These are phyloP conservation scores for Arctium lappa DNA, from an alignment of 129 eudicot species.

Conservation along the genomic window DNA sequence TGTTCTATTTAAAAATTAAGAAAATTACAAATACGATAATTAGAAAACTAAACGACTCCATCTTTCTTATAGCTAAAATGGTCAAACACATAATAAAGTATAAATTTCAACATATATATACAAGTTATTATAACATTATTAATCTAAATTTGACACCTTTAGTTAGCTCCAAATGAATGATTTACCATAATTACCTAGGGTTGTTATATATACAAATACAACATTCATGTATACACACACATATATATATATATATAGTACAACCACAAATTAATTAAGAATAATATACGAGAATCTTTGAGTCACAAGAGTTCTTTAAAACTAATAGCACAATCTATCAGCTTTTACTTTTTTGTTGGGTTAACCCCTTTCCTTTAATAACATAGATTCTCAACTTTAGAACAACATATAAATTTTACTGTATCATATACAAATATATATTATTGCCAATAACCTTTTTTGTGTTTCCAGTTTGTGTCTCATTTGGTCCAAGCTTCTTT, in stretches of 20 bases:
- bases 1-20: too few species aligned
- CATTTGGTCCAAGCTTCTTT: conserved; percentile 19
- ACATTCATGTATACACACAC: not conserved
- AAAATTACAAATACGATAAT: too few species aligned
- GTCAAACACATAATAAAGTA: not conserved
- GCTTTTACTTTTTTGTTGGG: not conserved
- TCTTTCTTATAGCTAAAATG: too few species aligned
- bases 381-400: not conserved
- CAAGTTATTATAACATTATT: too few species aligned
- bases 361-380: conserved; percentile 3
- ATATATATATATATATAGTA: not conserved
- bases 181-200: too few species aligned
- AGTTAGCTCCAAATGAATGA: too few species aligned
- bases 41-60: too few species aligned
- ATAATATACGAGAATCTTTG: conserved; percentile 21
- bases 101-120: too few species aligned
- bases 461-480: conserved; percentile 22
- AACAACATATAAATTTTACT: not conserved
- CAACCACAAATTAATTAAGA: not conserved
- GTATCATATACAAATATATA: not conserved
- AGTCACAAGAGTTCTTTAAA: conserved; percentile 20
- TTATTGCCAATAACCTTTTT: not conserved
- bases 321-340: not conserved
- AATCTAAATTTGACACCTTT: too few species aligned
- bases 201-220: too few species aligned